These are phyloP conservation scores for Allium sativum DNA, from an alignment of 106 monocot genomes.

Conservation along the genomic window DNA sequence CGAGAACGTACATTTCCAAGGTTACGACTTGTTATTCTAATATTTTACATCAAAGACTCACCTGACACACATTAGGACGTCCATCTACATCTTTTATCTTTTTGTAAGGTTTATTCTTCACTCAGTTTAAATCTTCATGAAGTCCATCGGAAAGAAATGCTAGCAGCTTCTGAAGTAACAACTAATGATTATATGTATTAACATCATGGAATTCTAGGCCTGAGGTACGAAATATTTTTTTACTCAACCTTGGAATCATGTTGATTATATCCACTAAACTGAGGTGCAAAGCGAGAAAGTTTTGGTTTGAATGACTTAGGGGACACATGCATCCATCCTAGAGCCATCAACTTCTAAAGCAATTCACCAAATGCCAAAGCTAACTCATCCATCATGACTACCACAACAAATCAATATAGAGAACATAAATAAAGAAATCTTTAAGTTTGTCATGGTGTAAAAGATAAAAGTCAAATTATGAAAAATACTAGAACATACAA, in stretches of 20 bases:
- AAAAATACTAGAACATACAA: no score
- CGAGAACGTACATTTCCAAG: no score
- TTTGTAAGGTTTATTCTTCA: slow-evolving; percentile 86
- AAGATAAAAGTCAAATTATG: no score
- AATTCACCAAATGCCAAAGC: slow-evolving; percentile 97
- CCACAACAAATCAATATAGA: slow-evolving; percentile 15
- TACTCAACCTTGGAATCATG: slow-evolving; percentile 89
- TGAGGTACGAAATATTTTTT: no score
- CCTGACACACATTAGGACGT: slow-evolving; percentile 86
- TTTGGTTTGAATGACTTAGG: slow-evolving; percentile 95
- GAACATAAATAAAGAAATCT: slow-evolving; percentile 2
- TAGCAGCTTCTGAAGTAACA: slow-evolving; percentile 71
- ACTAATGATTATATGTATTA: no score
- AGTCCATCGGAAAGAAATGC: slow-evolving; percentile 97
- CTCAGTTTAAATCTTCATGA: slow-evolving; percentile 97
- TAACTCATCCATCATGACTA: slow-evolving; percentile 84
- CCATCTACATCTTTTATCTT: slow-evolving; percentile 94
- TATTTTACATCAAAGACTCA: no score
- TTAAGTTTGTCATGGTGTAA: no score
- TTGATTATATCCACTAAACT: slow-evolving; percentile 98
- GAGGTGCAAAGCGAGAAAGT: slow-evolving; percentile 95
- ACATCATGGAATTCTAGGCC: no score
- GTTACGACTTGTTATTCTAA: no score
- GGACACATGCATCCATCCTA: slow-evolving; percentile 75
- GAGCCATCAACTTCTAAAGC: slow-evolving; percentile 85